These are phyloP conservation scores for Ajuga reptans DNA, from an alignment of 305 asterid genomes.

Conservation along the genomic window DNA sequence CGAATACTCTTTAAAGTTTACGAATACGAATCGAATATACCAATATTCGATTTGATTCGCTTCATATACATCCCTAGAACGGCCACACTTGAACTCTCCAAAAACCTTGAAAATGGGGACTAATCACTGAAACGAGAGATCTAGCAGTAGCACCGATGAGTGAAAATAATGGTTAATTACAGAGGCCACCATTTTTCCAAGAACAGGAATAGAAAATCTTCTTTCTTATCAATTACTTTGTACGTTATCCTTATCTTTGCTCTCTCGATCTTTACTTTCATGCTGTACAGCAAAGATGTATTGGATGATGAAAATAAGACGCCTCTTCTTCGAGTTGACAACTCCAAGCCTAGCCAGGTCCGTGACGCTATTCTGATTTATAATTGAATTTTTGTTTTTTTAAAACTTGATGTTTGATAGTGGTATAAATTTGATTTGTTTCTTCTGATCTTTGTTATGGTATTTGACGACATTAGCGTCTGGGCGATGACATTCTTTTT, in stretches of 20 bases:
- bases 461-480: background rate
- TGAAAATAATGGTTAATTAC: constrained; percentile 35
- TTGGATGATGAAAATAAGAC: constrained; percentile 38
- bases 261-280: constrained; percentile 55
- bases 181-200: constrained; percentile 33
- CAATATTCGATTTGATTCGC: no score
- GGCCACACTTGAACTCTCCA: background rate
- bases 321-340: constrained; percentile 31
- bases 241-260: constrained; percentile 51
- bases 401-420: background rate
- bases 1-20: no score
- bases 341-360: constrained; percentile 37
- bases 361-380: background rate
- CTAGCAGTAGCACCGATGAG: constrained; percentile 18
- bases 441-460: background rate
- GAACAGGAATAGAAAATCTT: constrained; percentile 37
- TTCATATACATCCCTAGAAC: no score
- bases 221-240: constrained; percentile 39
- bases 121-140: constrained; percentile 15
- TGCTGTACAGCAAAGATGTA: constrained; percentile 51
- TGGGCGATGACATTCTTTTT: background rate
- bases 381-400: background rate
- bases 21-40: no score
- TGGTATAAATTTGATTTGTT: background rate
- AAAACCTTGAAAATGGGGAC: background rate